Percentiles rank a stretch among this genome's conserved stretches.
These are phyloP conservation scores for Raffaelea deltoideospora DNA, from an alignment of 2,329 filamentous ascomycete species.

Conservation along the genomic window DNA sequence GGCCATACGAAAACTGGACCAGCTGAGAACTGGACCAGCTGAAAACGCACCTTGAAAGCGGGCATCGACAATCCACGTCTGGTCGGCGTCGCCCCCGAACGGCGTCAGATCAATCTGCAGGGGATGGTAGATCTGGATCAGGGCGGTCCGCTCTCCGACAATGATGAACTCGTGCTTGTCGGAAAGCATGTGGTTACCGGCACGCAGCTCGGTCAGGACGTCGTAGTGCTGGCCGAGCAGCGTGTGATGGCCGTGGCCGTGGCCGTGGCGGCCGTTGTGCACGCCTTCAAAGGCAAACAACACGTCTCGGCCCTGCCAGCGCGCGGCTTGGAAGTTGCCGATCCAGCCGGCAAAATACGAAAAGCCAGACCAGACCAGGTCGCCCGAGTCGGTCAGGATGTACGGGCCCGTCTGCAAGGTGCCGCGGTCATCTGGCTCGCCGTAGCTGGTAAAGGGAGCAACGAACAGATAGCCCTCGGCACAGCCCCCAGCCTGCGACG, in stretches of 20 bases:
- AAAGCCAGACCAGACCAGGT: constrained; percentile 42
- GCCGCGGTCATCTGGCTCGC: constrained; percentile 15
- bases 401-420: constrained; percentile 33
- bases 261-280: constrained; percentile 33
- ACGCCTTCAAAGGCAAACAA: constrained; percentile 39
- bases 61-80: constrained; percentile 40
- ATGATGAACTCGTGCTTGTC: constrained; percentile 42
- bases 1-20: too few species aligned
- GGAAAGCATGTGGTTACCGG: constrained; percentile 28
- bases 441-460: constrained; percentile 9
- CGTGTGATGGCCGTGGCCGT: constrained; percentile 37
- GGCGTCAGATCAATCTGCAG: constrained; percentile 26
- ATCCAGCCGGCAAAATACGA: constrained; percentile 35
- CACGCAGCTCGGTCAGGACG: constrained; percentile 34
- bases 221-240: constrained; percentile 39
- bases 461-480: constrained; percentile 18
- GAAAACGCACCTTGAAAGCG: constrained; percentile 24
- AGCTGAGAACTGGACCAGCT: too few species aligned
- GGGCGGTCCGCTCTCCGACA: constrained; percentile 32
- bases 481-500: constrained; percentile 21
- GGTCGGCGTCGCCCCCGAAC: constrained; percentile 29
- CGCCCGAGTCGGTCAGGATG: constrained; percentile 37
- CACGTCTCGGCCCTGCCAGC: constrained; percentile 34
- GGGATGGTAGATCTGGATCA: constrained; percentile 39
- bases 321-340: constrained; percentile 35